Percentiles rank a stretch among this genome's conserved stretches.
Evolutionary conservation across 2,329 filamentous ascomycete species (phyloP).

Genomic region (Calonectria pseudoreteaudii): DNA sequence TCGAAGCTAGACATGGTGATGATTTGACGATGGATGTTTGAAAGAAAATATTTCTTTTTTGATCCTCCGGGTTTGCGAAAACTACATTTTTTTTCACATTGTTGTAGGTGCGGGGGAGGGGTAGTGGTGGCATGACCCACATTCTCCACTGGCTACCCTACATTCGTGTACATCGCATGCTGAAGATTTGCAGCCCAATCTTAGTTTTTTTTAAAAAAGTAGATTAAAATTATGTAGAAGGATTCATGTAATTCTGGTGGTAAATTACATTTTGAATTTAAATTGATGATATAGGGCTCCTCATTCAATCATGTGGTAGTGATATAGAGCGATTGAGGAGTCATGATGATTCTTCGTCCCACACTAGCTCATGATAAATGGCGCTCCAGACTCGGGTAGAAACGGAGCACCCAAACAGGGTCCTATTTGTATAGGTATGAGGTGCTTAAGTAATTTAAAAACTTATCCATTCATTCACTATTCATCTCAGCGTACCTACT

Average conservation of each 20-base stretch:
- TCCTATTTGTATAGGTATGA: not conserved
- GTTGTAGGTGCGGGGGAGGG: not conserved
- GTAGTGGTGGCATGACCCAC: not conserved
- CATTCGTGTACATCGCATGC: not conserved
- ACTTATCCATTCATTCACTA: not conserved
- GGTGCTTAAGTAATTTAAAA: not conserved
- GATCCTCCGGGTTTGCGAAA: not conserved
- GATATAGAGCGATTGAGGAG: not conserved
- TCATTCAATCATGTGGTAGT: not conserved
- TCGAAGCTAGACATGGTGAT: conserved; percentile 7
- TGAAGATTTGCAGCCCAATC: not conserved
- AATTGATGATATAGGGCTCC: not conserved
- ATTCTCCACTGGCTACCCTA: not conserved
- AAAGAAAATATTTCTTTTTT: not conserved
- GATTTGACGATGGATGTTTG: not conserved
- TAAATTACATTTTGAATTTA: not conserved
- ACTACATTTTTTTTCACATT: not conserved
- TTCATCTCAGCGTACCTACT: not conserved
- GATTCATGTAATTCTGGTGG: not conserved
- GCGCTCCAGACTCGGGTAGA: not conserved
- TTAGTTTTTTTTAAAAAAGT: not conserved
- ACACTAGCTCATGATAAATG: not conserved
- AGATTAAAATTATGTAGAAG: not conserved
- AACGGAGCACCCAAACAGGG: not conserved
- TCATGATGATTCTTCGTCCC: not conserved